These are phyloP conservation scores for Exophiala aquamarina DNA, from an alignment of 2,329 filamentous ascomycete species.

Conservation along the genomic window DNA sequence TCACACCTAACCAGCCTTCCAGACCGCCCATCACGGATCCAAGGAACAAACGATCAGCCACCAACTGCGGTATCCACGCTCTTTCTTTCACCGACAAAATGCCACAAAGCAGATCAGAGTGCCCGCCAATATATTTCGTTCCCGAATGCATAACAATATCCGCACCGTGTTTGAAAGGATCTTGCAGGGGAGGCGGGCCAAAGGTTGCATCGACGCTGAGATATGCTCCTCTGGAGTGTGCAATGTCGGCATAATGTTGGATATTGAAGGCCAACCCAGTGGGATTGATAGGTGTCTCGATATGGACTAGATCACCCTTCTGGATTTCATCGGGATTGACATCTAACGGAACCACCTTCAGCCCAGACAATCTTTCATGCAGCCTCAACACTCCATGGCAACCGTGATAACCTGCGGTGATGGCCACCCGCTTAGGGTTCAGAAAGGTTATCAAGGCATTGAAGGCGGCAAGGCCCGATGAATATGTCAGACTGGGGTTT, in stretches of 20 bases:
- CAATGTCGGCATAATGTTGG: constrained; percentile 67
- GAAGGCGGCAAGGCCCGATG: constrained; percentile 82
- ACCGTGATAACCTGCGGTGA: constrained; percentile 87
- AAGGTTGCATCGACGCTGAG: constrained; percentile 90
- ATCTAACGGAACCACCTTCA: constrained; percentile 70
- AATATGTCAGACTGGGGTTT: constrained; percentile 72
- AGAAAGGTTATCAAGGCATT: constrained; percentile 82
- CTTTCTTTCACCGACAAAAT: constrained; percentile 66
- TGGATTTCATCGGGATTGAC: constrained; percentile 66
- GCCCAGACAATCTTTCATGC: constrained; percentile 71
- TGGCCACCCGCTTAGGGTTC: constrained; percentile 79
- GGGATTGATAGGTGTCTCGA: constrained; percentile 94
- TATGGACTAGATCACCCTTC: constrained; percentile 79
- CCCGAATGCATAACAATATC: constrained; percentile 90
- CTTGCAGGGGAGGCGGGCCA: constrained; percentile 82
- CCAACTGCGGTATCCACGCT: constrained; percentile 62
- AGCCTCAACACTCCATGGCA: constrained; percentile 82
- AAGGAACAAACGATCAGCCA: constrained; percentile 70
- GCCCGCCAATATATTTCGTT: constrained; percentile 95
- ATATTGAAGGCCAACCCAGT: constrained; percentile 79
- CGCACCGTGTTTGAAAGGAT: constrained; percentile 78
- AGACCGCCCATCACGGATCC: constrained; percentile 85
- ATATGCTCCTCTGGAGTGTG: constrained; percentile 69
- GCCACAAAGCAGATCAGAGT: constrained; percentile 90
- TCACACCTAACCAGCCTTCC: constrained; percentile 88